These are phyloP conservation scores for Chrysoporthe deuterocubensis DNA, from an alignment of 2,329 filamentous ascomycete species.

Conservation along the genomic window DNA sequence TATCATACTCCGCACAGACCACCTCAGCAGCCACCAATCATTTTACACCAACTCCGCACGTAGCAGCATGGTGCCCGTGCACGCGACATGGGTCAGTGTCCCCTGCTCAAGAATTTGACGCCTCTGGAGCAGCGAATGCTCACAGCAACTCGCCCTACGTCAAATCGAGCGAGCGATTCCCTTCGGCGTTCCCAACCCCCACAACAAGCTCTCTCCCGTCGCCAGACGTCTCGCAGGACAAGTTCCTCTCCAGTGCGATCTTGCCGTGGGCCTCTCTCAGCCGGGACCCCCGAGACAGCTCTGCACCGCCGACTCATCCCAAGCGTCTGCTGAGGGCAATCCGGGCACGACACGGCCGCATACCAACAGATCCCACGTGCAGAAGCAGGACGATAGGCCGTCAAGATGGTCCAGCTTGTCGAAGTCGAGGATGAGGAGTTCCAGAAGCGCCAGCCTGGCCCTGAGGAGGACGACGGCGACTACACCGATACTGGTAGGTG, in stretches of 20 bases:
- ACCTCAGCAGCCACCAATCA: neutral
- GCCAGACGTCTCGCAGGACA: slow-evolving; percentile 5
- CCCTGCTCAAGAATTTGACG: slow-evolving; percentile 22
- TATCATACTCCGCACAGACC: neutral
- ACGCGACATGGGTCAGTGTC: neutral
- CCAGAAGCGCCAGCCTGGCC: slow-evolving; percentile 68
- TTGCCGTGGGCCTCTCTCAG: neutral
- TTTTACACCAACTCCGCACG: neutral
- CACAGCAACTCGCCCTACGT: slow-evolving; percentile 3
- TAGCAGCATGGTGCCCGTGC: neutral
- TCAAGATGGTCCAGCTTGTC: slow-evolving; percentile 90
- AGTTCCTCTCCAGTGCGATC: neutral
- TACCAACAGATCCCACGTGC: neutral
- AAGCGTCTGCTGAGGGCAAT: neutral
- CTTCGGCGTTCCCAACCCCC: neutral
- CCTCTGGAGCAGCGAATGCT: slow-evolving; percentile 6
- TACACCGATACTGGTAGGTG: slow-evolving; percentile 86
- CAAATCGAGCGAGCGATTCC: slow-evolving; percentile 7
- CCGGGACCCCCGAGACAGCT: neutral
- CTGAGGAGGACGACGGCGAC: slow-evolving; percentile 86
- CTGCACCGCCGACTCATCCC: neutral
- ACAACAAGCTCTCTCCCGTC: neutral
- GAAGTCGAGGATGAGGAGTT: slow-evolving; percentile 98
- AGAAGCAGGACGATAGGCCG: slow-evolving; percentile 15
- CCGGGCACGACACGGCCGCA: neutral